Conservation (phyloP, 2,329 filamentous ascomycete species). For the Penicillium sp. region DNA sequence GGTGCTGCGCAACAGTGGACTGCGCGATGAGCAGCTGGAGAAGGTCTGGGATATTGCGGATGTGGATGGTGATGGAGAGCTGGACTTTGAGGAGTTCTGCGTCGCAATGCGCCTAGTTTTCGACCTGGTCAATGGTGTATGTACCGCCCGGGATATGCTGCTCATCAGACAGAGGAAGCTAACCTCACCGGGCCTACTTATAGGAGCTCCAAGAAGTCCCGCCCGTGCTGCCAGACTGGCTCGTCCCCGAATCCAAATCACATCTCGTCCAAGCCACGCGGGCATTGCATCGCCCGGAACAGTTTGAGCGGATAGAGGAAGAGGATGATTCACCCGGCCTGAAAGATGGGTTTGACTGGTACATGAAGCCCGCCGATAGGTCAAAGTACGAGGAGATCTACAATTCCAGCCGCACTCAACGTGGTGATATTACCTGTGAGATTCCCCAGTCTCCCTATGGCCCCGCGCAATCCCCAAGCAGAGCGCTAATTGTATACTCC, state of each 20-base stretch:
- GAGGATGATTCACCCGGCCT: constrained; percentile 79
- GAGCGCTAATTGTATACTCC: constrained; percentile 17
- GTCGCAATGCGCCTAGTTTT: constrained; percentile 98
- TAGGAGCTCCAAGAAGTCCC: constrained; percentile 94
- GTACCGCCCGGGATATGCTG: constrained; percentile 46
- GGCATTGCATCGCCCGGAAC: constrained; percentile 76
- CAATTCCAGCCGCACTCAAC: constrained; percentile 82
- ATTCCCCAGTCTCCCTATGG: constrained; percentile 19
- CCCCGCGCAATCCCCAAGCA: not conserved
- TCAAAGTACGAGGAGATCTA: constrained; percentile 97
- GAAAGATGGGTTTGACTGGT: constrained; percentile 99
- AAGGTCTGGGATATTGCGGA: constrained; percentile 96
- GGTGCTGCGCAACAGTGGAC: constrained; percentile 72
- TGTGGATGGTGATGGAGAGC: constrained; percentile 93
- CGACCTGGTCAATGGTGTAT: constrained; percentile 90
- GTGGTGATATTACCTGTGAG: constrained; percentile 80
- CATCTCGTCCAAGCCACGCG: constrained; percentile 83
- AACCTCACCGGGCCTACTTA: not conserved
- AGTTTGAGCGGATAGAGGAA: constrained; percentile 81
- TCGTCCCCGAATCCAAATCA: constrained; percentile 92
- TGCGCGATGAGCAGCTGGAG: constrained; percentile 85
- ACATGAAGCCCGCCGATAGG: constrained; percentile 92
- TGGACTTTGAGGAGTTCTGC: constrained; percentile 99
- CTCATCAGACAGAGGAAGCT: not conserved
- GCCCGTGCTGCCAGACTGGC: constrained; percentile 83